These are phyloP conservation scores for Ramichloridium luteum DNA, from an alignment of 2,329 filamentous ascomycete species.

Conservation along the genomic window DNA sequence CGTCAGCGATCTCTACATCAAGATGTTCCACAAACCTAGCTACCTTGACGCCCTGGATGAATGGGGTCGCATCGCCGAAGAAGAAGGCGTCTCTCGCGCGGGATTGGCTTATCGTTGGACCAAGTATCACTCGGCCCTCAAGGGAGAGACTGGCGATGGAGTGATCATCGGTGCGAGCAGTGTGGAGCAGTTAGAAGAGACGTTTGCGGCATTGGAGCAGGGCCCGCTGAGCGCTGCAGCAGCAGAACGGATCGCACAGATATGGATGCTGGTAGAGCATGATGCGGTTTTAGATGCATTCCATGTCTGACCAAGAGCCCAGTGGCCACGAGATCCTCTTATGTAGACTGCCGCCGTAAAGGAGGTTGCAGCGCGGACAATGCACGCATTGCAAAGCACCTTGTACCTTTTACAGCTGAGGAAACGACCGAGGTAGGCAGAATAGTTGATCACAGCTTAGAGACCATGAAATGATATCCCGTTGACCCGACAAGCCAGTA, in stretches of 20 bases:
- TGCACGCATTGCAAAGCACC: too few relatives aligned
- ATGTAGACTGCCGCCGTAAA: too few relatives aligned
- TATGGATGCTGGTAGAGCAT: conserved; percentile 26
- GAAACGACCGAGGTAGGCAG: too few relatives aligned
- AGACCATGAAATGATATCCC: too few relatives aligned
- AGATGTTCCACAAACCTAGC: conserved; percentile 25
- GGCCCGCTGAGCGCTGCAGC: conserved; percentile 25
- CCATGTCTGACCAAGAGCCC: too few relatives aligned
- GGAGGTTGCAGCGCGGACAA: too few relatives aligned
- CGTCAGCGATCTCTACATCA: conserved; percentile 23
- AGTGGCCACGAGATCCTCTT: too few relatives aligned
- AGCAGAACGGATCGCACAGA: conserved; percentile 21
- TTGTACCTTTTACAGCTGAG: too few relatives aligned
- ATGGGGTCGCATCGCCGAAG: conserved; percentile 28
- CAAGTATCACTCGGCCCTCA: conserved; percentile 31
- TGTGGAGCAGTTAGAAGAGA: conserved; percentile 28
- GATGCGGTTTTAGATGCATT: conserved; percentile 26
- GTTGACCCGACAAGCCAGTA: too few relatives aligned
- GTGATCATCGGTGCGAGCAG: conserved; percentile 30
- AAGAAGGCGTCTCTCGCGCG: conserved; percentile 25
- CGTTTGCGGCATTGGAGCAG: conserved; percentile 29
- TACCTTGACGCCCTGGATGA: conserved; percentile 24
- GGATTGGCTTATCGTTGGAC: conserved; percentile 36
- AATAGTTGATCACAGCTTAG: too few relatives aligned
- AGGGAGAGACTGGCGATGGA: conserved; percentile 24